Base-by-base conservation (phyloP, 129 eudicot genomes). In the Oenanthe sinensis region DNA sequence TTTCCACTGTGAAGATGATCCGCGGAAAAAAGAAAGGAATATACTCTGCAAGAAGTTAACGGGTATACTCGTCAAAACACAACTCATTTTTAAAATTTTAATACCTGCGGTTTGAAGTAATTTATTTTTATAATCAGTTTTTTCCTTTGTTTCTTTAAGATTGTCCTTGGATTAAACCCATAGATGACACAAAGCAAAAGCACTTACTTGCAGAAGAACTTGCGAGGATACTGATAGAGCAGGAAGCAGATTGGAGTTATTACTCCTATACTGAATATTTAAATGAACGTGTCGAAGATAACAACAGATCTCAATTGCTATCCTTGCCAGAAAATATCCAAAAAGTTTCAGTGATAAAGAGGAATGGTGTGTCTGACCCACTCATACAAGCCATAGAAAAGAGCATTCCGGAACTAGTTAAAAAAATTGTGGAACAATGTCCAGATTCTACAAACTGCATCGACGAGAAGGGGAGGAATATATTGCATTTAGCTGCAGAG, bases 391-490 rank as follows among this genome's bases (percentile, higher is more conserved):
- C 71, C 6, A 62, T 10, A 62, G 37, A 63, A 63, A 63, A 3
- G 19, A 30, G 71, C 71, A 63, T 63, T 13, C 19, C 19, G 2
- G 71, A 63, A 63, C 71, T 63, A 63, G 26, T 69, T 69, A 0
- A 36, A 22, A 11, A 39, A 44, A 73, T 73, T 22, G 36, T 42
- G 24, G 14, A 73, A 44, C 11, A 44, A 10, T 73, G 30, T 45
- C 76, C 76, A 22, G 52, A 73, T 73, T 39, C 76, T 73, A 28
- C 30, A 20, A 73, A 39, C 46, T 40, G 52, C n/a, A 4, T 73
- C 44, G 76, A 73, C 50, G 55, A 44, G n/a, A 72, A 72, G 16
- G 76, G 76, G 30, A 72, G 76, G 50, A 72, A 72, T 44, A 43
- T 72, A 72, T 13, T 68, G 74, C 74, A 69, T 33, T 28, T 1